Evolutionary conservation across 345 rosid genomes (phyloP).

Genomic region (Rhizophora apiculata): DNA sequence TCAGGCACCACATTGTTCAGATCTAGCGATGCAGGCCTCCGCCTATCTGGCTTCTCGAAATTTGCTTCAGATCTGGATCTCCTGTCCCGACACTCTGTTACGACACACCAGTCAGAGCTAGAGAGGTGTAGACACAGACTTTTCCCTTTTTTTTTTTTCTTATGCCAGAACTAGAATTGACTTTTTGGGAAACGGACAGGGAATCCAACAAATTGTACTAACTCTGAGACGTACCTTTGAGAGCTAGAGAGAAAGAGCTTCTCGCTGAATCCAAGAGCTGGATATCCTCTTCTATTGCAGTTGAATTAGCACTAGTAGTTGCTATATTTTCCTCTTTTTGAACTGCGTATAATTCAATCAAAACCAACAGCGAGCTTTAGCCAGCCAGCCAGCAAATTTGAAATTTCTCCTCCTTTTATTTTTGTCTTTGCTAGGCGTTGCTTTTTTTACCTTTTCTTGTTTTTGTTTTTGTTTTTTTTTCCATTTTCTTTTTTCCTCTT

Average conservation of each 20-base stretch:
- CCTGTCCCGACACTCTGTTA: constrained; percentile 72
- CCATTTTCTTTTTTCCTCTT: too few relatives aligned
- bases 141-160: too few relatives aligned
- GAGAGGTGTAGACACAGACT: background rate
- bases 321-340: constrained; percentile 47
- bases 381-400: constrained; percentile 18
- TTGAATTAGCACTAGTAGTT: background rate
- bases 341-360: constrained; percentile 38
- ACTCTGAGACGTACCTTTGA: constrained; percentile 50
- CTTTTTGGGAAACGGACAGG: too few relatives aligned
- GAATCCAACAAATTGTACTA: background rate
- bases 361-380: constrained; percentile 11
- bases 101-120: background rate
- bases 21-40: constrained; percentile 78
- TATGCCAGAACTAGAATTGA: background rate
- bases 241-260: constrained; percentile 79
- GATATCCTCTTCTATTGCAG: constrained; percentile 39
- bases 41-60: constrained; percentile 52
- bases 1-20: constrained; percentile 52
- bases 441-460: background rate
- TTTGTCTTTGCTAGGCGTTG: too few relatives aligned
- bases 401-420: constrained; percentile 15
- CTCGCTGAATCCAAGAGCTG: constrained; percentile 67
- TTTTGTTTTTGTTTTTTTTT: background rate
- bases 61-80: constrained; percentile 71